These are phyloP conservation scores for Peronospora farinosa DNA, from an alignment of 352 stramenopile species.

Conservation along the genomic window DNA sequence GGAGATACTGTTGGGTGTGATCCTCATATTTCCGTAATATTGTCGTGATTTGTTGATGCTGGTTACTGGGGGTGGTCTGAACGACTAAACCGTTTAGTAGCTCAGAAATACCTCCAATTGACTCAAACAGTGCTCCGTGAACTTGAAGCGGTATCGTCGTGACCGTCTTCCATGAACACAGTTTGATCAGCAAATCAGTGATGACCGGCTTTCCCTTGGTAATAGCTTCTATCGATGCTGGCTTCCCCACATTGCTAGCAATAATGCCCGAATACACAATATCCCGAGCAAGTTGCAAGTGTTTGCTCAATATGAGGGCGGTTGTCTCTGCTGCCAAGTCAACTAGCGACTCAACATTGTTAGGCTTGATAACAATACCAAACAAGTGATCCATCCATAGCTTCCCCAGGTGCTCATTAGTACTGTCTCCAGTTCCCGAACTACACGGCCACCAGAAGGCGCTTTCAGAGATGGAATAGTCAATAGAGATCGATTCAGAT, in stretches of 20 bases:
- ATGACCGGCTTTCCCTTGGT: conserved; percentile 52
- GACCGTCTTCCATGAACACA: conserved; percentile 54
- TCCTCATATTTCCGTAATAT: conserved; percentile 48
- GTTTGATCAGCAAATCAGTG: conserved; percentile 48
- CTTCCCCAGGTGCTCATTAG: conserved; percentile 27
- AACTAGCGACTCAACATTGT: conserved; percentile 55
- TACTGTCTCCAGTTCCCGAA: conserved; percentile 5
- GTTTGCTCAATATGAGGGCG: conserved; percentile 70
- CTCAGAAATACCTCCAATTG: conserved; percentile 65
- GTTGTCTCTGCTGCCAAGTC: conserved; percentile 71
- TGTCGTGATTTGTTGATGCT: conserved; percentile 29
- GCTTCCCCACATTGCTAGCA: conserved; percentile 14
- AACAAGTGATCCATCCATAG: conserved; percentile 76
- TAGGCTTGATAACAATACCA: conserved; percentile 51
- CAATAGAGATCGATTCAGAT: conserved; percentile 60
- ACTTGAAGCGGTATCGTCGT: conserved; percentile 73
- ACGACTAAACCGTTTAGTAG: conserved; percentile 46
- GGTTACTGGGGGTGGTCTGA: conserved; percentile 21
- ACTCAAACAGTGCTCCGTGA: conserved; percentile 79
- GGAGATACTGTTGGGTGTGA: conserved; percentile 49
- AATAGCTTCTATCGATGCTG: conserved; percentile 23
- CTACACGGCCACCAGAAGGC: conserved; percentile 80
- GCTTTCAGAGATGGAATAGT: conserved; percentile 69
- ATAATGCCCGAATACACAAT: conserved; percentile 46
- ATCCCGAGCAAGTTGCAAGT: conserved; percentile 70